These are phyloP conservation scores for Dimocarpus longan DNA, from an alignment of 345 rosid genomes.

Conservation along the genomic window DNA sequence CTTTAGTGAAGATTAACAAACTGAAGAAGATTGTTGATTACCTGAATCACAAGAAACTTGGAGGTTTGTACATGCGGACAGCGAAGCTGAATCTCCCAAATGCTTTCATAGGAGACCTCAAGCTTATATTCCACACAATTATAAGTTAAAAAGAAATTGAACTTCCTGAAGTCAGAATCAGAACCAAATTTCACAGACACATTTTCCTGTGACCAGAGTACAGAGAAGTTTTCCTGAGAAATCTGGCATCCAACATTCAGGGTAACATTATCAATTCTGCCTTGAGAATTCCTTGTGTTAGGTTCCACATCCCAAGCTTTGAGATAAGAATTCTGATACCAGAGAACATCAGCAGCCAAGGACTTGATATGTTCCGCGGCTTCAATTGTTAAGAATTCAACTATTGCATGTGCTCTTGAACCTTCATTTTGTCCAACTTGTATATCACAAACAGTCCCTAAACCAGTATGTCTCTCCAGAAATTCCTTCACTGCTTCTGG, in stretches of 20 bases:
- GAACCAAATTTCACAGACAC: constrained; percentile 34
- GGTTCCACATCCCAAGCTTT: constrained; percentile 14
- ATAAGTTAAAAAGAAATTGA: constrained; percentile 30
- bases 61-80: constrained; percentile 13
- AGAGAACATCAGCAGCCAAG: neutral
- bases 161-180: constrained; percentile 24
- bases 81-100: constrained; percentile 43
- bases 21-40: constrained; percentile 2
- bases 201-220: constrained; percentile 34
- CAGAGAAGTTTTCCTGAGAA: constrained; percentile 28
- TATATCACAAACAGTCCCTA: constrained; percentile 32
- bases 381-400: constrained; percentile 36
- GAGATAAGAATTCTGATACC: no score
- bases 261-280: constrained; percentile 20
- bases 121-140: constrained; percentile 34
- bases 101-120: constrained; percentile 44
- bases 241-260: constrained; percentile 48
- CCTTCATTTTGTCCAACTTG: constrained; percentile 25
- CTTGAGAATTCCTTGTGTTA: constrained; percentile 23
- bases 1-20: neutral
- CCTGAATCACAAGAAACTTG: constrained; percentile 49
- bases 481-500: constrained; percentile 26
- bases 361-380: constrained; percentile 31
- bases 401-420: constrained; percentile 34
- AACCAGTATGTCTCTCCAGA: constrained; percentile 35